Evolutionary conservation across 108 stramenopile species (phyloP).

Genomic region (Cyclotella sp.): DNA sequence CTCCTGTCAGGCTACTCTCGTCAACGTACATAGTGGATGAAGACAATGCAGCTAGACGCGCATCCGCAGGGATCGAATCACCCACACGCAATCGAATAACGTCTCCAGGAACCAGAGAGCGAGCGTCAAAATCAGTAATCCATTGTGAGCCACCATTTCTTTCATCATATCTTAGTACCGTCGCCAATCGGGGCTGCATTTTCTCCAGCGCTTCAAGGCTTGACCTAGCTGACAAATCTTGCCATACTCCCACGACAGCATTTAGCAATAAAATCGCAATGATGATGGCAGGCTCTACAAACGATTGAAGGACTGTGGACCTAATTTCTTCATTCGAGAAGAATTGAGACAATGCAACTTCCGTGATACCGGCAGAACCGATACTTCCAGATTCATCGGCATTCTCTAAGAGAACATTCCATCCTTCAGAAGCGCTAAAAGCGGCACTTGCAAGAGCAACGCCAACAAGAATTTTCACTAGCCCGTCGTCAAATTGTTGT

Average conservation of each 20-base stretch:
- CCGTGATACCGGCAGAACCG: not conserved
- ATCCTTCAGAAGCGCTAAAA: conserved; percentile 39
- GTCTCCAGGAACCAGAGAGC: conserved; percentile 94
- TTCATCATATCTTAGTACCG: conserved; percentile 61
- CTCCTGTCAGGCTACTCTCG: conserved; percentile 85
- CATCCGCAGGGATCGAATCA: conserved; percentile 93
- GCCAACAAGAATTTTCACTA: conserved; percentile 38
- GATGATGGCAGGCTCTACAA: conserved; percentile 94
- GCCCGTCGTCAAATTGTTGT: conserved; percentile 41
- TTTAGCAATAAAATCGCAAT: conserved; percentile 92
- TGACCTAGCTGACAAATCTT: conserved; percentile 80
- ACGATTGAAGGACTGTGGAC: conserved; percentile 37
- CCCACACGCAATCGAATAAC: conserved; percentile 88
- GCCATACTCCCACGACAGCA: conserved; percentile 96
- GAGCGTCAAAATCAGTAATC: conserved; percentile 48
- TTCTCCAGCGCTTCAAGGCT: conserved; percentile 91
- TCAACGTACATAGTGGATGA: conserved; percentile 63
- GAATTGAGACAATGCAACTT: not conserved
- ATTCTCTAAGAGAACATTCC: conserved; percentile 32
- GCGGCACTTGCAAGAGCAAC: conserved; percentile 38
- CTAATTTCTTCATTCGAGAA: conserved; percentile 1
- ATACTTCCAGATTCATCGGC: not conserved
- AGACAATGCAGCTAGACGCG: conserved; percentile 65
- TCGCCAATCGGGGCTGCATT: conserved; percentile 85
- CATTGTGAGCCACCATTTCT: conserved; percentile 12